Evolutionary conservation across 2,329 filamentous ascomycete genomes (phyloP).

Genomic region (Aspergillus sp.): DNA sequence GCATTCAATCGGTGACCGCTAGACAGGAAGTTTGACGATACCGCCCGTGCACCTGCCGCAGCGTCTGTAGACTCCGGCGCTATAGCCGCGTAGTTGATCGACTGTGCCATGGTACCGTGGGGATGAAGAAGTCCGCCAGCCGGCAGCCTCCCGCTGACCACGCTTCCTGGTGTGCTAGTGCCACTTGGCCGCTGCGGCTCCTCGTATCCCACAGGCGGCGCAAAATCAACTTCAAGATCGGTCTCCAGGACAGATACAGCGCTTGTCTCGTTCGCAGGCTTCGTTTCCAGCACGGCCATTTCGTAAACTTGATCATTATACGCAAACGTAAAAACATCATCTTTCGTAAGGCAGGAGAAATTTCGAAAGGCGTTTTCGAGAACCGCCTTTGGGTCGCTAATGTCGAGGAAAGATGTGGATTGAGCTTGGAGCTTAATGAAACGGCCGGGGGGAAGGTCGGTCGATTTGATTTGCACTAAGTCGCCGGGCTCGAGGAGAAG

Average conservation of each 20-base stretch:
- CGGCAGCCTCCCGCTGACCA: constrained; percentile 59
- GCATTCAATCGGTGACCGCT: constrained; percentile 78
- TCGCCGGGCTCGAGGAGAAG: constrained; percentile 87
- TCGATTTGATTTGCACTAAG: constrained; percentile 91
- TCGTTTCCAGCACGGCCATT: constrained; percentile 90
- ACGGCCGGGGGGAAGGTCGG: constrained; percentile 82
- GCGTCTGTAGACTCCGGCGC: constrained; percentile 72
- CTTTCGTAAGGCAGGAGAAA: constrained; percentile 89
- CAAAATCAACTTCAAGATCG: constrained; percentile 94
- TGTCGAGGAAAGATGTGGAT: constrained; percentile 89
- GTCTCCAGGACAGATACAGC: constrained; percentile 93
- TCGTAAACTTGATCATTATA: constrained; percentile 96
- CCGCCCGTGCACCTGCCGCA: constrained; percentile 60
- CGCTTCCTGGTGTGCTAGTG: constrained; percentile 80
- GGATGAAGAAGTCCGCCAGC: constrained; percentile 74
- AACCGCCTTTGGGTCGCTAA: constrained; percentile 94
- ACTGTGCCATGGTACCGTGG: constrained; percentile 92
- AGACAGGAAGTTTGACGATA: constrained; percentile 74
- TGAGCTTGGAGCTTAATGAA: constrained; percentile 98
- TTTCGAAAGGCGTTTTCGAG: constrained; percentile 95
- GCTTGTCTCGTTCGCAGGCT: constrained; percentile 78
- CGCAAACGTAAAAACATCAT: constrained; percentile 91
- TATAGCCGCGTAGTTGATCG: constrained; percentile 95
- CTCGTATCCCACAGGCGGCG: constrained; percentile 88
- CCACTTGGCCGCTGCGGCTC: constrained; percentile 78